Evolutionary conservation across 1,139 yeast genomes (phyloP).

Genomic region (Hyphopichia buzzinii): DNA sequence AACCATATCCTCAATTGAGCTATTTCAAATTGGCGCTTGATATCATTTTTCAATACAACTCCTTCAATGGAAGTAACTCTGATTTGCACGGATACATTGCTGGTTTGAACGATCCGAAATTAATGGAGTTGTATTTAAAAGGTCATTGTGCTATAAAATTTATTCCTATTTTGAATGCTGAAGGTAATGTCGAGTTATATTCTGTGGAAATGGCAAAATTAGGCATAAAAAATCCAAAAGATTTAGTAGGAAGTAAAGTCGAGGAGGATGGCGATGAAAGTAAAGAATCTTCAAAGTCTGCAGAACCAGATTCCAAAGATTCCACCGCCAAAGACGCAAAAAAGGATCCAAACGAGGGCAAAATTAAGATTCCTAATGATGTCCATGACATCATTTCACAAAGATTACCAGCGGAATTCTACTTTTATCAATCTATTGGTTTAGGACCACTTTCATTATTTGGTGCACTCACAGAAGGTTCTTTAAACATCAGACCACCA

Average conservation of each 20-base stretch:
- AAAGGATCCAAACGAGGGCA: constrained; percentile 5
- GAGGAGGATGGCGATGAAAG: background rate
- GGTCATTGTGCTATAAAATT: constrained; percentile 42
- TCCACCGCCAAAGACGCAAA: background rate
- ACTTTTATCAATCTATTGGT: constrained; percentile 80
- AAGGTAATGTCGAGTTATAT: constrained; percentile 68
- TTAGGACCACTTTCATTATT: constrained; percentile 63
- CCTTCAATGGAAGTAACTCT: constrained; percentile 24
- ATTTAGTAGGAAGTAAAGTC: constrained; percentile 12
- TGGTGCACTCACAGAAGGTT: constrained; percentile 68
- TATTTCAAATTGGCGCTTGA: constrained; percentile 45
- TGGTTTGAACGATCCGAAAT: constrained; percentile 36
- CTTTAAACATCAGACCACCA: constrained; percentile 64
- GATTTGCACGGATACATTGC: constrained; percentile 38
- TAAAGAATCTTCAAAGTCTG: constrained; percentile 1
- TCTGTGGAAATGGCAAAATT: constrained; percentile 38
- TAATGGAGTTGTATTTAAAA: constrained; percentile 36
- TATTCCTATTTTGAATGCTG: constrained; percentile 67
- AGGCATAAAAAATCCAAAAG: constrained; percentile 23
- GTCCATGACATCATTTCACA: constrained; percentile 82
- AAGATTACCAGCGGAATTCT: constrained; percentile 82
- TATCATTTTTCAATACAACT: constrained; percentile 36
- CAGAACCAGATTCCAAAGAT: constrained; percentile 4
- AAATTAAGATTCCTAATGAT: constrained; percentile 63
- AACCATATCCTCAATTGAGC: constrained; percentile 44